Evolutionary conservation across 106 monocot genomes (phyloP).

Genomic region (Hemerocallis citrina): DNA sequence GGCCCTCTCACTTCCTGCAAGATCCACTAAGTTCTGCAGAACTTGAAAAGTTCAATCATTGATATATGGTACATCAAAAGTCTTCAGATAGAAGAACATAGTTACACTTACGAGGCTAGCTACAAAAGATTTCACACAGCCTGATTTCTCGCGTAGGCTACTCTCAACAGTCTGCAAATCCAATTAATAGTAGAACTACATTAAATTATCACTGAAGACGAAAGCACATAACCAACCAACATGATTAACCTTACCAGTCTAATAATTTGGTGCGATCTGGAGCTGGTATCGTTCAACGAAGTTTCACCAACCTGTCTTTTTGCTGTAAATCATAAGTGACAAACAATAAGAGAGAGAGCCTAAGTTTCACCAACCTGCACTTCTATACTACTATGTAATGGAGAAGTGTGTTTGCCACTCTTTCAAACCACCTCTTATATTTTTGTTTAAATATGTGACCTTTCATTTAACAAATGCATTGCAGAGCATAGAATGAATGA

Average conservation of each 20-base stretch:
- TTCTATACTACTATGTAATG: no score
- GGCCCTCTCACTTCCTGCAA: slow-evolving; percentile 92
- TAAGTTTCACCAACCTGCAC: no score
- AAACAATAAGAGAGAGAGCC: slow-evolving; percentile 1
- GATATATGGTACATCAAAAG: background rate
- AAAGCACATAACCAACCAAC: background rate
- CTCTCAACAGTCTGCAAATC: slow-evolving; percentile 71
- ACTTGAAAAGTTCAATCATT: slow-evolving; percentile 1
- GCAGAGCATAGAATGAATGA: background rate
- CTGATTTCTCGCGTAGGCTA: slow-evolving; percentile 60
- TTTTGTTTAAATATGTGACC: no score
- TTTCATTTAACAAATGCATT: no score
- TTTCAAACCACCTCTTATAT: no score
- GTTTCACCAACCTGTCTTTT: slow-evolving; percentile 97
- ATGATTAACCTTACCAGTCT: slow-evolving; percentile 54
- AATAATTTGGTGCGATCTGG: slow-evolving; percentile 97
- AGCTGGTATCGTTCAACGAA: slow-evolving; percentile 89
- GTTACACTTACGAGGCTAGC: slow-evolving; percentile 64
- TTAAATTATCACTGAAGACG: background rate
- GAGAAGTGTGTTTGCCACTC: no score
- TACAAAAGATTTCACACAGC: slow-evolving; percentile 88
- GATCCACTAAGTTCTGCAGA: slow-evolving; percentile 94
- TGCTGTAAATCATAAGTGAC: slow-evolving; percentile 28
- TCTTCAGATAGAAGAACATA: background rate
- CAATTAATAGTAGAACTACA: slow-evolving; percentile 2